Base-by-base conservation (phyloP, 495 filamentous ascomycete genomes). In the Penicillium canescens region DNA sequence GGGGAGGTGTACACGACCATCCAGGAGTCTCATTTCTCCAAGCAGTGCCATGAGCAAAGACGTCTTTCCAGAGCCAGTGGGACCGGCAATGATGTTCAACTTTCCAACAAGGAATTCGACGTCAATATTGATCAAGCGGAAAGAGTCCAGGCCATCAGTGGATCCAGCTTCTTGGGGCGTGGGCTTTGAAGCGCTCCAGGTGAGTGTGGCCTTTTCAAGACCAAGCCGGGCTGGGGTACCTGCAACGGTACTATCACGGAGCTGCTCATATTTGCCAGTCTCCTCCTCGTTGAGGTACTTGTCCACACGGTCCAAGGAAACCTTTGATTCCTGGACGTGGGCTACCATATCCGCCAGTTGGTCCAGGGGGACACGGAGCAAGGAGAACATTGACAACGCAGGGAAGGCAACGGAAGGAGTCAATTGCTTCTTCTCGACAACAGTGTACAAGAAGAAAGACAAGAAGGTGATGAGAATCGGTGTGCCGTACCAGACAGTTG, bases 331-430 rank as follows among this genome's bases (percentile, higher is more conserved):
- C 73, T 96, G 91, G 7, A 99, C 92, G 66, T 96, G 96, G 34
- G 95, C 96, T 64, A 99, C 84, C 95, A 99, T 99, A 66, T 99
- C 95, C 41, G 95, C 95, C 4, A 99, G 79, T 65, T 98, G 95
- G 71, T 99, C 95, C 46, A 99, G 72, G 8, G 95, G 95, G 50
- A 96, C 87, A 36, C 95, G 86, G 24, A 99, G 86, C n/a, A 99
- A 83, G 48, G 87, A 90, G 72, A 99, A 99, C 57, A 99, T 85
- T 0, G 95, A 98, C 36, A 99, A 82, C 12, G 94, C 90, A 16
- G 95, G 96, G 72, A 99, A 99, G 4, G 95, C 95, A 58, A 99
- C 80, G 0, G 95, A 97, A 0, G 95, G 92, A 47, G 92, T 87
- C 46, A 99, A 77, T 50, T 84, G 86, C 71, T 95, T 96, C 65